A percentile compares a stretch with the other conserved stretches of the same genome.
Conservation (phyloP, 768 basidiomycete genomes). For the Multifurca ochricompacta region DNA sequence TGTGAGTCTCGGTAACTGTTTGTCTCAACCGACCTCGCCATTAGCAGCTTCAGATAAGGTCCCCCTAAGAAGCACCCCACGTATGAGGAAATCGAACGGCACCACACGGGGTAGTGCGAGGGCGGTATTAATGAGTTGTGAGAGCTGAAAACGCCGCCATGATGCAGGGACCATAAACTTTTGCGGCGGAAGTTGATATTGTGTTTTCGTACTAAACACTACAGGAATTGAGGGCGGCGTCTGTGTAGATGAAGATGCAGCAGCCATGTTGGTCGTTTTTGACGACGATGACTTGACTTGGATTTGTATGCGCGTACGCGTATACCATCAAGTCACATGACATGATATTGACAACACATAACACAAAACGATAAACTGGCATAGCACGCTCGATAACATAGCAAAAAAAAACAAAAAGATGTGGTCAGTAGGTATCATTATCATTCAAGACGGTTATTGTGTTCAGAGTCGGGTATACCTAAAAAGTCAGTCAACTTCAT, state of each 20-base stretch:
- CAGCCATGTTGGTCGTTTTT: conserved; percentile 10
- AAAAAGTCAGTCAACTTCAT: neutral
- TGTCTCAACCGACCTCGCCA: conserved; percentile 48
- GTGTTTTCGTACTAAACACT: conserved; percentile 64
- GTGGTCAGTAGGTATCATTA: neutral
- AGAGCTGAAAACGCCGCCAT: conserved; percentile 95
- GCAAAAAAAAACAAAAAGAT: neutral
- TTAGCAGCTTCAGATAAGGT: conserved; percentile 72
- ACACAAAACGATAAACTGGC: neutral
- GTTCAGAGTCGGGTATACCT: neutral
- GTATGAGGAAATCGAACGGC: conserved; percentile 89
- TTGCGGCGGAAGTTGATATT: conserved; percentile 72
- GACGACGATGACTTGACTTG: neutral
- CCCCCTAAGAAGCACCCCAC: conserved; percentile 69
- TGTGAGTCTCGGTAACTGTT: neutral
- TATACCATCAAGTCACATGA: neutral
- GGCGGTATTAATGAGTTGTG: conserved; percentile 94
- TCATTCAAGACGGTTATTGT: neutral
- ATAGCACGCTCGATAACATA: neutral
- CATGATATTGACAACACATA: neutral
- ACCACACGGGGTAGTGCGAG: conserved; percentile 63
- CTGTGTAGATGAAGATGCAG: neutral
- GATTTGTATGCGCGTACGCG: neutral
- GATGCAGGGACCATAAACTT: conserved; percentile 87
- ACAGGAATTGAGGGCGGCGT: conserved; percentile 42